Evolutionary conservation across 1,284 basidiomycete species (phyloP), one percentile per base, ranked within the genome.

Genomic region (Boletus sp.): DNA sequence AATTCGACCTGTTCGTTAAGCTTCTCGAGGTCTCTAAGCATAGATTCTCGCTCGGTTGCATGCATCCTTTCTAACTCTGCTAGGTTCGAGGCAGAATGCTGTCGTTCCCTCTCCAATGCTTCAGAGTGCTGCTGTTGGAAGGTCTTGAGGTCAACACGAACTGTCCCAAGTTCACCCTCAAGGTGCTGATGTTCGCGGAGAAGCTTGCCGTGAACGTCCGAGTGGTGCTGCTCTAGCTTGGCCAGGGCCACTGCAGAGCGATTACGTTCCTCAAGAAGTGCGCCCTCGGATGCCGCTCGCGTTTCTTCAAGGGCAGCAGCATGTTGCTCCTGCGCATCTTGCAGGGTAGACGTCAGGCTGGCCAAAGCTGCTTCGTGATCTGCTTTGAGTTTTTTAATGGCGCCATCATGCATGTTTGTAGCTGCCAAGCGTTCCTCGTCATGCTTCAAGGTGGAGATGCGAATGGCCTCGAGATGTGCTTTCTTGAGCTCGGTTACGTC

Each of bases 1-100:
- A 79, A 71, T 50, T 80, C 78, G 6, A 87, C 67, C 58, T 91
- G 81, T 50, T 83, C 73, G 5, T 73, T 58, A 27, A 89, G 71
- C 8, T 76, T 54, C 17, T 80, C 77, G 32, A 76, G 76, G 43
- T 82, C 76, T 53, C 74, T 73, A 38, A 69, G 70, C 42, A 82
- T 67, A 10, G 66, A 64, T 29, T 65, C 66, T 23, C 72, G 54
- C 45, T 73, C 72, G 46, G 47, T 49, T 34, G 69, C 57, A 33
- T 70, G 68, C 41, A 59, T 62, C 44, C 61, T 59, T 34, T 73
- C 67, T 23, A 72, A 53, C 27, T 71, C 66, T 42, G 61, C 57
- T 9, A 71, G 39, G 9, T 52, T 51, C 23, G 56, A 58, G 9
- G 54, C 52, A 25, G 71, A 64, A n/a, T 57, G 62, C 7, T 68